phyloP scores from a whole-genome alignment of 805 yeast genomes.

The Monosporozyma unispora region DNA sequence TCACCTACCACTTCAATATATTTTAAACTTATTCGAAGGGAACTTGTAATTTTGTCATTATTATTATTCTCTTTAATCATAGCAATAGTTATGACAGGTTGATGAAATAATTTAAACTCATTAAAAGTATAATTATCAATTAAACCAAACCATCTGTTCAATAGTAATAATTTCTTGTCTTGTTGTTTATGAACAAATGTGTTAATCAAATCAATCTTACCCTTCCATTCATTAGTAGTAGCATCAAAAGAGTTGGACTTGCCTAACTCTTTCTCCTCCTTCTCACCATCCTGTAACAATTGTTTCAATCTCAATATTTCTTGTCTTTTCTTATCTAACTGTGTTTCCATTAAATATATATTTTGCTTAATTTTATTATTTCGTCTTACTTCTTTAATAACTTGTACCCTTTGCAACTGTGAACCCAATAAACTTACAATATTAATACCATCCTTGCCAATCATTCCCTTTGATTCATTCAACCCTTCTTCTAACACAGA shows the following conservation, averaged over 20 bases:
- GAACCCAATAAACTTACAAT: background rate
- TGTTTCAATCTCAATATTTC: background rate
- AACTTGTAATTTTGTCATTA: background rate
- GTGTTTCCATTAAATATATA: background rate
- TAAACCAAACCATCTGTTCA: constrained; percentile 1
- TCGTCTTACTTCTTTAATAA: background rate
- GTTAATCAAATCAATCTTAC: background rate
- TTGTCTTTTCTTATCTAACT: background rate
- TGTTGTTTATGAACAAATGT: background rate
- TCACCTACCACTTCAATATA: background rate
- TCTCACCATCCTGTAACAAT: background rate
- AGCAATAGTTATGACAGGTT: background rate
- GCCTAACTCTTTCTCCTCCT: no score
- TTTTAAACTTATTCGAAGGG: background rate
- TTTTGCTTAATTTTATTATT: background rate
- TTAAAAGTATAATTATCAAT: background rate
- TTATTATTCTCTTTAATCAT: background rate
- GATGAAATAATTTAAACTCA: background rate
- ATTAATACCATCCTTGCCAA: background rate
- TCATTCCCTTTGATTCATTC: background rate
- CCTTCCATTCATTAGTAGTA: background rate
- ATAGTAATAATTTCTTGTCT: background rate
- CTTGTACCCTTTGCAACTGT: background rate
- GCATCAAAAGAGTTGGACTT: no score
- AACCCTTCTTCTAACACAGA: background rate